These are phyloP conservation scores for Neurospora sp. DNA, from an alignment of 495 filamentous ascomycete species.

Conservation along the genomic window DNA sequence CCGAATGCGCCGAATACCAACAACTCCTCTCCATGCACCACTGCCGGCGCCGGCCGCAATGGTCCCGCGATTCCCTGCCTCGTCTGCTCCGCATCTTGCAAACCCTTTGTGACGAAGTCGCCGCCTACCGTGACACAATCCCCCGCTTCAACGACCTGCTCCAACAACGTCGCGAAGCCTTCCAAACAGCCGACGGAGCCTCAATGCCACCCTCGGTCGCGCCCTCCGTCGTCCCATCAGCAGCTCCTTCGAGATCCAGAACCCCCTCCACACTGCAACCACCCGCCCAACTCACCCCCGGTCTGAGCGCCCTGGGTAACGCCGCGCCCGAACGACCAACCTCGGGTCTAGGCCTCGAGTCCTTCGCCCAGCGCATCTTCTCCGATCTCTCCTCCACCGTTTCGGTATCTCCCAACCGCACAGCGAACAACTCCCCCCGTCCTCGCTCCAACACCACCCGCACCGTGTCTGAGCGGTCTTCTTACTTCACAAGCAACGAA, in stretches of 20 bases:
- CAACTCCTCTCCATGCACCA: constrained; percentile 34
- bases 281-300: background rate
- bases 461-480: background rate
- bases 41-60: constrained; percentile 41
- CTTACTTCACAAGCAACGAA: background rate
- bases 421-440: background rate
- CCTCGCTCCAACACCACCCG: background rate
- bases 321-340: constrained; percentile 32
- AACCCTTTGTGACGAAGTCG: constrained; percentile 52
- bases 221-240: background rate
- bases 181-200: constrained; percentile 43
- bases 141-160: constrained; percentile 69
- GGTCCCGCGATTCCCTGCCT: constrained; percentile 33
- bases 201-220: background rate
- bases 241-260: background rate
- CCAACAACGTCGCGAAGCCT: constrained; percentile 58
- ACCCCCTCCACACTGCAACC: background rate
- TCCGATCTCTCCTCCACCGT: constrained; percentile 28
- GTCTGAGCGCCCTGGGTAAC: constrained; percentile 7
- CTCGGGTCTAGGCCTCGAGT: constrained; percentile 29
- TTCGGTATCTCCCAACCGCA: background rate
- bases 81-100: constrained; percentile 42
- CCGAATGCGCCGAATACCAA: constrained; percentile 32
- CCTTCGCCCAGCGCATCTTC: constrained; percentile 46
- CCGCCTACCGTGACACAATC: constrained; percentile 54